Percentiles rank a stretch among this genome's conserved stretches.
Evolutionary conservation across 2,329 filamentous ascomycete species (phyloP).

Genomic region (Ascochyta pisi): DNA sequence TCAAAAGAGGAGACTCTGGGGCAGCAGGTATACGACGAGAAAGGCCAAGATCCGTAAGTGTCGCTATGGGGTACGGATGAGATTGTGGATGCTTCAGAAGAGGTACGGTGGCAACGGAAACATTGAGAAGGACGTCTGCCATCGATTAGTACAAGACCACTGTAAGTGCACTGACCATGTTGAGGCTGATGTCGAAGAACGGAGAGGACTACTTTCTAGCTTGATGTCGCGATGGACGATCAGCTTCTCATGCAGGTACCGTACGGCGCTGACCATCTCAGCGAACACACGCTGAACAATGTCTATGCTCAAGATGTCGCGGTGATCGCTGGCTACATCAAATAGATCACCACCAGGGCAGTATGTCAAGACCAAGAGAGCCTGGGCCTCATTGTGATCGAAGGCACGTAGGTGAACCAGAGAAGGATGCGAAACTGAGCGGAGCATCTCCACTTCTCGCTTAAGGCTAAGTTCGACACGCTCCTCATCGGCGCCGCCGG

Average conservation of each 20-base stretch:
- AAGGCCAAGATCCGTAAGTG: conserved; percentile 89
- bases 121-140: conserved; percentile 87
- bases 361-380: conserved; percentile 86
- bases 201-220: conserved; percentile 78
- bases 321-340: conserved; percentile 80
- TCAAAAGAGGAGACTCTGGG: conserved; percentile 83
- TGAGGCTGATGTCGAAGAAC: conserved; percentile 17
- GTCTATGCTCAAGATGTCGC: conserved; percentile 69
- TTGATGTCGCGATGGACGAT: conserved; percentile 99
- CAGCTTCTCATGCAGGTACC: conserved; percentile 81
- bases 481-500: conserved; percentile 90
- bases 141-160: conserved; percentile 38
- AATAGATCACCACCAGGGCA: conserved; percentile 95
- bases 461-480: conserved; percentile 92
- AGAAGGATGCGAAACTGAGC: conserved; percentile 84
- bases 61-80: conserved; percentile 83
- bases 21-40: conserved; percentile 78
- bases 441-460: conserved; percentile 93
- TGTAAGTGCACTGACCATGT: conserved; percentile 31
- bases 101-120: conserved; percentile 72
- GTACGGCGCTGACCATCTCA: conserved; percentile 83
- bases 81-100: conserved; percentile 70
- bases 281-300: conserved; percentile 86
- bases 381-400: conserved; percentile 81
- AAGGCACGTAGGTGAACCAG: conserved; percentile 91